Conservation (phyloP, 1,284 basidiomycete genomes). For the Leccinum fallax region DNA sequence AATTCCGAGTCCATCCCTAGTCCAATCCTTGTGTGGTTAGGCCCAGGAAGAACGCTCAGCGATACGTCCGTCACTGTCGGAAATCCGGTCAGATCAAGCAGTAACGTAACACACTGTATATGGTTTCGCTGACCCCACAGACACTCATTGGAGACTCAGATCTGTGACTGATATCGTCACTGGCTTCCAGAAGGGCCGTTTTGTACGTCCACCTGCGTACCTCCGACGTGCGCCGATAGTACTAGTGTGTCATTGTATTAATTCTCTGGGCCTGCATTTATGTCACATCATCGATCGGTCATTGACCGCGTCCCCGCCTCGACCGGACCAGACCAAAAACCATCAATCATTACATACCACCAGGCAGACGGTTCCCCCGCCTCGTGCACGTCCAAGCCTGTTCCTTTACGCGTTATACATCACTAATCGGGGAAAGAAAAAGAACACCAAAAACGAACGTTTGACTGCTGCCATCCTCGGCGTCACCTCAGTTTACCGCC, state of each 20-base stretch:
- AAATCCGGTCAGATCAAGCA: not conserved
- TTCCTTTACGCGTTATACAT: not conserved
- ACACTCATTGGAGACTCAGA: not conserved
- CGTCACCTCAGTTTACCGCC: not conserved
- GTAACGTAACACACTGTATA: not conserved
- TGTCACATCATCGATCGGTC: not conserved
- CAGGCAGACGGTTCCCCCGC: not conserved
- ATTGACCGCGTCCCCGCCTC: not conserved
- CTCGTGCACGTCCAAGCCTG: not conserved
- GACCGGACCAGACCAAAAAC: not conserved
- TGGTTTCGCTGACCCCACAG: not conserved
- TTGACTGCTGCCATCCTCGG: not conserved
- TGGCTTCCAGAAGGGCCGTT: not conserved
- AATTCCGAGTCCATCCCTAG: not conserved
- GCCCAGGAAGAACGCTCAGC: not conserved
- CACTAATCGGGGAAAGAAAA: not conserved
- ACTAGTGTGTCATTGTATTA: not conserved
- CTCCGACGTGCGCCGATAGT: constrained; percentile 6
- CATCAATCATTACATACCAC: not conserved
- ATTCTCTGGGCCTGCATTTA: not conserved
- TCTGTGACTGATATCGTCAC: not conserved
- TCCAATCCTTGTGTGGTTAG: not conserved
- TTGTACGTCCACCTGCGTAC: not conserved
- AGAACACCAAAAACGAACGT: constrained; percentile 1
- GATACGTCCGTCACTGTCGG: not conserved